A percentile compares a stretch with the other conserved stretches of the same genome.
Conservation (phyloP, 306 rosid species). For the Quercus parvula region DNA sequence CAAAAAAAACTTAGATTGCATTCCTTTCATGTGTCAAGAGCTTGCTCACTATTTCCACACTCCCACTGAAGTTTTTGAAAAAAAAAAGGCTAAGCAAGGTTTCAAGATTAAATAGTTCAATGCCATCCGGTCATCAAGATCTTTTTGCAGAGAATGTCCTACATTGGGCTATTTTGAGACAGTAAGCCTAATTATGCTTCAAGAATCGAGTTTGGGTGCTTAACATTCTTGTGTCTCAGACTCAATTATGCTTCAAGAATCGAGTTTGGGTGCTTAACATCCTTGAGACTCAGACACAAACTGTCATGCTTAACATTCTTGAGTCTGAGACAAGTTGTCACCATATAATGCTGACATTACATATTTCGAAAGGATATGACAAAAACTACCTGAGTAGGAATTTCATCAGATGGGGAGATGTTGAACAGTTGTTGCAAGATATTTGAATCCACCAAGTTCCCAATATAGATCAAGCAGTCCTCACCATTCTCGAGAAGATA, state of each 20-base stretch:
- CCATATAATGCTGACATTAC: neutral
- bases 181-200: neutral
- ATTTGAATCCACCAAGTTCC: constrained; percentile 59
- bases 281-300: neutral
- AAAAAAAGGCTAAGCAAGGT: neutral
- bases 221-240: neutral
- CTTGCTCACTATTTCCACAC: neutral
- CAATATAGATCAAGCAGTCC: constrained; percentile 80
- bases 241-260: too few species aligned
- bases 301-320: too few species aligned
- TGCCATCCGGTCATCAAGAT: neutral
- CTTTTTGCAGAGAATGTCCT: neutral
- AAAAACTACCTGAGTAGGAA: constrained; percentile 71
- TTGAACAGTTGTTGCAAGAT: constrained; percentile 68
- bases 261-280: neutral
- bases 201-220: neutral
- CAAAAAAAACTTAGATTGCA: neutral
- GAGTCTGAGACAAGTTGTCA: neutral
- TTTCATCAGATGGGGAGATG: constrained; percentile 61
- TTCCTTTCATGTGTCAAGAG: neutral
- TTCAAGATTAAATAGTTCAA: neutral
- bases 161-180: neutral
- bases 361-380: neutral
- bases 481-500: constrained; percentile 96
- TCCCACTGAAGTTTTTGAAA: neutral